Evolutionary conservation across 2,329 filamentous ascomycete genomes (phyloP).

Genomic region (Claviceps maximensis): DNA sequence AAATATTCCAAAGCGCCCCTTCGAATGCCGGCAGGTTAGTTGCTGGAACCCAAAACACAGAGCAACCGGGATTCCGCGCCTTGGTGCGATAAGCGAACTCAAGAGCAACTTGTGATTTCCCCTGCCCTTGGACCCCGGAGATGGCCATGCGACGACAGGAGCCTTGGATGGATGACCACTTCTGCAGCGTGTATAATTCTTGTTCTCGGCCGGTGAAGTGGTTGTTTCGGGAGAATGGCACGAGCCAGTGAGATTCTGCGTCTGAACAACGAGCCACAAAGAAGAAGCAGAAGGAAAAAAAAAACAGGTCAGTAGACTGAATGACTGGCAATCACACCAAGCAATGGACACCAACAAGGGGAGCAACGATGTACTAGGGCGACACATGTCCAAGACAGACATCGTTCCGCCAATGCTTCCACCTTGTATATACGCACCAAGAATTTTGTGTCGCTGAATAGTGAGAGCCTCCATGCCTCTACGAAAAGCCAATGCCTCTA

Average conservation of each 20-base stretch:
- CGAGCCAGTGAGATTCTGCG: neutral
- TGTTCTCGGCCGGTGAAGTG: too few relatives aligned
- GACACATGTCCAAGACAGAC: too few relatives aligned
- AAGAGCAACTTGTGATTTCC: neutral
- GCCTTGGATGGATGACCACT: neutral
- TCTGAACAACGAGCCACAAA: neutral
- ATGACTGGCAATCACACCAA: too few relatives aligned
- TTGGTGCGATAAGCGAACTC: neutral
- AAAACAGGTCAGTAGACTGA: neutral
- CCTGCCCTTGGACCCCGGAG: neutral
- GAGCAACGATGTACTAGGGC: too few relatives aligned
- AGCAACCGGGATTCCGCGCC: too few relatives aligned
- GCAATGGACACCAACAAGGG: too few relatives aligned
- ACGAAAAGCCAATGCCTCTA: too few relatives aligned
- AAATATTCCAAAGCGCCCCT: neutral
- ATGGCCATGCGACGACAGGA: neutral
- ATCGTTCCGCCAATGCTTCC: too few relatives aligned
- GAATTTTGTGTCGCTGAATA: too few relatives aligned
- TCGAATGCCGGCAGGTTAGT: neutral
- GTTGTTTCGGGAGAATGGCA: neutral
- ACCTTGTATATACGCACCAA: too few relatives aligned
- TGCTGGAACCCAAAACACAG: neutral
- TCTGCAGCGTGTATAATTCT: too few relatives aligned
- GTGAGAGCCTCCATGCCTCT: too few relatives aligned
- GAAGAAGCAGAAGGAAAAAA: neutral